A percentile compares a stretch with the other conserved stretches of the same genome.
Conservation (phyloP, 2,329 filamentous ascomycete genomes). For the Moelleriella libera region DNA sequence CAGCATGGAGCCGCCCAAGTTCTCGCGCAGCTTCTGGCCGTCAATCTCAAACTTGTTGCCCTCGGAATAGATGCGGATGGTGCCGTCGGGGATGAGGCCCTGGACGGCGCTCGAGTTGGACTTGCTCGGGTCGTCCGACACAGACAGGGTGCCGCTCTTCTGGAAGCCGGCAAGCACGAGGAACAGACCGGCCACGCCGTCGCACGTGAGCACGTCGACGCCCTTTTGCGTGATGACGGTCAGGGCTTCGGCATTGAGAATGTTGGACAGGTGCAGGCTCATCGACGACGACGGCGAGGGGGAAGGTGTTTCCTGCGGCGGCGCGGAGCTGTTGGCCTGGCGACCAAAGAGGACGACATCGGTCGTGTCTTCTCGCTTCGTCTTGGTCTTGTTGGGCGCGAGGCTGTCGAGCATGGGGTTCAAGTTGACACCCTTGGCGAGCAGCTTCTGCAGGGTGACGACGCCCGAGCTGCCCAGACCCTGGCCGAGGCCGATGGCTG, state of each 20-base stretch:
- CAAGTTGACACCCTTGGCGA: conserved; percentile 8
- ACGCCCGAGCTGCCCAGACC: conserved; percentile 19
- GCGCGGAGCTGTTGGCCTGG: neutral
- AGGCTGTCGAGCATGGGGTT: neutral
- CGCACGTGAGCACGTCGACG: conserved; percentile 15
- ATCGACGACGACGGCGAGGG: too few relatives aligned
- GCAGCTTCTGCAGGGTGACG: conserved; percentile 14
- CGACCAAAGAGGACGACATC: neutral
- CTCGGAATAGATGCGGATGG: conserved; percentile 11
- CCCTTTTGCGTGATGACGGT: conserved; percentile 14
- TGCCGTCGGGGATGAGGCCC: conserved; percentile 12
- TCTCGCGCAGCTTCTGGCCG: conserved; percentile 8
- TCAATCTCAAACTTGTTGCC: conserved; percentile 15
- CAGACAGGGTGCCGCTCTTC: conserved; percentile 9
- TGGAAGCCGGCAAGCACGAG: conserved; percentile 13
- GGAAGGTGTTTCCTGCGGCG: neutral
- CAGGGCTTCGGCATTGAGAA: conserved; percentile 14
- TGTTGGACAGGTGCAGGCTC: conserved; percentile 11
- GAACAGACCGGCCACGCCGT: conserved; percentile 17
- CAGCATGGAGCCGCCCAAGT: conserved; percentile 3
- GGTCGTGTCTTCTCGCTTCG: neutral
- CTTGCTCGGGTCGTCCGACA: conserved; percentile 1
- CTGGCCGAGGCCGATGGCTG: conserved; percentile 18
- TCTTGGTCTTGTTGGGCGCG: neutral
- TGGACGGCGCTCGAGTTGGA: conserved; percentile 6